Evolutionary conservation across 441 rosid species (phyloP).

Genomic region (Pelargonium citronellum): DNA sequence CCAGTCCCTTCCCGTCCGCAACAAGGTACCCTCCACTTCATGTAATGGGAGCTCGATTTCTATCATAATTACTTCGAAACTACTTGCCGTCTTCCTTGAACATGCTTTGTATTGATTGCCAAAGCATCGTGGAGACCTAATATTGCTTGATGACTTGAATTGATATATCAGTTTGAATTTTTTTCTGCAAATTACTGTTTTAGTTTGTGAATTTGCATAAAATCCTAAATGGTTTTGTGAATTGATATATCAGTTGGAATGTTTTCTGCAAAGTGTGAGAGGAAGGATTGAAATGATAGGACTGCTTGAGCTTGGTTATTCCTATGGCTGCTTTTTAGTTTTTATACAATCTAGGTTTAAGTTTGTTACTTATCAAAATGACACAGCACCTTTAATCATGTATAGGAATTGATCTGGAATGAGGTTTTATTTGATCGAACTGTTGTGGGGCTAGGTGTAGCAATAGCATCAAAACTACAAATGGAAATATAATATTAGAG

Average conservation of each 20-base stretch:
- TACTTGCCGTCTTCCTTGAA: background rate
- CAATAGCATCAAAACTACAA: background rate
- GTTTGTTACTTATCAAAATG: background rate
- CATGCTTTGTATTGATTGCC: background rate
- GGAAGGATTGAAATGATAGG: background rate
- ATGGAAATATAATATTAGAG: background rate
- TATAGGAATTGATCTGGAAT: background rate
- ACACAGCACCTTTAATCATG: background rate
- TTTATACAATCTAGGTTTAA: background rate
- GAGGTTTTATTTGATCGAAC: background rate
- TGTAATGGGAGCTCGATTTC: conserved; percentile 1
- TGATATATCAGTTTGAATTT: background rate
- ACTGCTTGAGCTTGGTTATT: background rate
- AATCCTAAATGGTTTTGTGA: background rate
- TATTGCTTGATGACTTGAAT: background rate
- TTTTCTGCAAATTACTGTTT: background rate
- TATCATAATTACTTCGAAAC: background rate
- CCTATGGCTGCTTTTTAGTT: background rate
- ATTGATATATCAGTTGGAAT: too few species aligned
- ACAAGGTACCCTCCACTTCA: conserved; percentile 44
- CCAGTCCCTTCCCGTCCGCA: conserved; percentile 51
- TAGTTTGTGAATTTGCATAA: background rate
- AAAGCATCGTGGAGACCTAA: background rate
- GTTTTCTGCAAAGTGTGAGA: background rate
- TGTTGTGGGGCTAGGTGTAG: background rate